These are phyloP conservation scores for Tanozyma kutaoensis DNA, from an alignment of 805 yeast genomes.

Conservation along the genomic window DNA sequence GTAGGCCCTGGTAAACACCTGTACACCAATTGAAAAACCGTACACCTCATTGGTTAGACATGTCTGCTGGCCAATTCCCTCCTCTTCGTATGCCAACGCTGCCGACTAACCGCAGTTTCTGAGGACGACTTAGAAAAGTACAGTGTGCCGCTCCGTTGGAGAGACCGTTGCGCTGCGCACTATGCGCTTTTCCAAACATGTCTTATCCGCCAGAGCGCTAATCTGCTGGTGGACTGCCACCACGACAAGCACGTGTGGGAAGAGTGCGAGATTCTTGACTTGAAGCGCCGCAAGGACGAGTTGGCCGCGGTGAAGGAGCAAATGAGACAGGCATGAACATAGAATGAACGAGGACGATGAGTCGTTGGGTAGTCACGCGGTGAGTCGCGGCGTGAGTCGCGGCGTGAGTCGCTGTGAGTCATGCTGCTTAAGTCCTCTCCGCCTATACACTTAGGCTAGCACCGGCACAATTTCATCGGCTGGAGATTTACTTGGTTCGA, in stretches of 20 bases:
- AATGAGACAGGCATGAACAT: conserved; percentile 2
- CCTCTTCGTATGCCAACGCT: conserved; percentile 8
- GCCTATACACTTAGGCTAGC: not conserved
- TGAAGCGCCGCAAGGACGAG: conserved; percentile 67
- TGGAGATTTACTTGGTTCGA: too few relatives aligned
- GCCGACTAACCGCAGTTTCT: conserved; percentile 34
- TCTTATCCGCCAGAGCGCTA: conserved; percentile 29
- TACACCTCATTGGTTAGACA: too few relatives aligned
- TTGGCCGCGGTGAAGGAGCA: conserved; percentile 40
- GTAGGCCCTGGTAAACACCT: too few relatives aligned
- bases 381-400: not conserved
- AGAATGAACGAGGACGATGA: not conserved
- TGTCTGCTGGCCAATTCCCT: conserved; percentile 9
- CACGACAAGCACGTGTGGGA: conserved; percentile 77
- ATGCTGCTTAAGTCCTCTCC: not conserved
- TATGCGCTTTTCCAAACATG: conserved; percentile 31
- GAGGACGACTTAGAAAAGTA: conserved; percentile 75
- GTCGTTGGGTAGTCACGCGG: not conserved
- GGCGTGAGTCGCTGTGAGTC: not conserved
- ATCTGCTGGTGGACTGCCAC: conserved; percentile 40
- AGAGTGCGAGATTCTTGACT: conserved; percentile 73
- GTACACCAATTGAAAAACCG: too few relatives aligned
- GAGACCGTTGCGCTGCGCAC: conserved; percentile 71
- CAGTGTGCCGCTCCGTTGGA: conserved; percentile 64
- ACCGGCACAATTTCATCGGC: not conserved